Evolutionary conservation across 306 rosid species (phyloP).

Genomic region (Acacia crassicarpa): DNA sequence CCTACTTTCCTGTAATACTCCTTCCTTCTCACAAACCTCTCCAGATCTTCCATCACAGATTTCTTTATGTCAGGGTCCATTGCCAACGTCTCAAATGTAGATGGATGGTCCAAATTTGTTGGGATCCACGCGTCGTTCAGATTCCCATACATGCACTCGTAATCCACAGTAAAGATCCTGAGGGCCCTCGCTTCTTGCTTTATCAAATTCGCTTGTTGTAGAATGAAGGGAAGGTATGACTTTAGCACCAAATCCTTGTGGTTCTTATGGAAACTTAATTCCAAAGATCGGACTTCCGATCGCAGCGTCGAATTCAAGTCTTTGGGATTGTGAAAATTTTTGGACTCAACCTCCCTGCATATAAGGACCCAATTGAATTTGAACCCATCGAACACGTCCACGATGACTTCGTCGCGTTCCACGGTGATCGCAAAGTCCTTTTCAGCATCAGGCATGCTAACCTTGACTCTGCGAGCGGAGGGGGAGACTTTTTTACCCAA

Average conservation of each 20-base stretch:
- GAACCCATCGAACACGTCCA: constrained; percentile 50
- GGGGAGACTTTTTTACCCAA: constrained; percentile 56
- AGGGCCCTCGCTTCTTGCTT: constrained; percentile 53
- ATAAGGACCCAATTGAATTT: constrained; percentile 54
- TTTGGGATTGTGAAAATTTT: constrained; percentile 26
- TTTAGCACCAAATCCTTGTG: constrained; percentile 50
- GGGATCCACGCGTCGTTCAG: constrained; percentile 43
- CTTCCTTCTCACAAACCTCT: constrained; percentile 56
- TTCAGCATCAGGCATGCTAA: constrained; percentile 50
- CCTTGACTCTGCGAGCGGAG: constrained; percentile 38
- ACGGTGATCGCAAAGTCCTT: constrained; percentile 42
- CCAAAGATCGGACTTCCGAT: constrained; percentile 51
- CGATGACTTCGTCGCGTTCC: constrained; percentile 41
- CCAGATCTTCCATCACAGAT: constrained; percentile 50
- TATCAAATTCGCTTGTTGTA: constrained; percentile 40
- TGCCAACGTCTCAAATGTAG: constrained; percentile 69
- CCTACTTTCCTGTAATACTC: constrained; percentile 68
- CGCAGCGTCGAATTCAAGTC: constrained; percentile 38
- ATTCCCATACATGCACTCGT: constrained; percentile 31
- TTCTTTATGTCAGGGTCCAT: constrained; percentile 46
- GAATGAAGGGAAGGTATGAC: constrained; percentile 53
- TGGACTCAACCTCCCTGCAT: constrained; percentile 27
- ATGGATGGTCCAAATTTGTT: constrained; percentile 60
- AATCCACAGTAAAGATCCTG: constrained; percentile 54
- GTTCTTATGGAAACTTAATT: constrained; percentile 60